Conservation (phyloP, 2,329 filamentous ascomycete genomes). For the Alternaria hordeiaustralica region DNA sequence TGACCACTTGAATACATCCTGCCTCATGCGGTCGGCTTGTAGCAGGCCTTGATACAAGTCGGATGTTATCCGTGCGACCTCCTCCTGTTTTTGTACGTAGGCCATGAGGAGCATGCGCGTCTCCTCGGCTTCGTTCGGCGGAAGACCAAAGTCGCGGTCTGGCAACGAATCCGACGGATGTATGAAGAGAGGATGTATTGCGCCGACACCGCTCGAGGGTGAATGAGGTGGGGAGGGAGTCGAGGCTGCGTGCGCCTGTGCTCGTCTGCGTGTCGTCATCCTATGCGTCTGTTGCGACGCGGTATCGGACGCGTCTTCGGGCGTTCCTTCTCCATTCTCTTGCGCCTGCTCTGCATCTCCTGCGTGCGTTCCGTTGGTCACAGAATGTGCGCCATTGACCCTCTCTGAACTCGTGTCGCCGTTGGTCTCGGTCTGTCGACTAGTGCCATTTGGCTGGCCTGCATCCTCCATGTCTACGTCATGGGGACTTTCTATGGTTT, state of each 20-base stretch:
- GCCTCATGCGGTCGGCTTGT: conserved; percentile 73
- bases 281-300: conserved; percentile 54
- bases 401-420: conserved; percentile 8
- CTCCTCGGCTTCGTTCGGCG: conserved; percentile 77
- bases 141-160: conserved; percentile 75
- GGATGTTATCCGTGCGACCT: conserved; percentile 74
- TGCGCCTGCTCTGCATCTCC: conserved; percentile 19
- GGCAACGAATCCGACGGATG: conserved; percentile 67
- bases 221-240: conserved; percentile 52
- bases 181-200: conserved; percentile 77
- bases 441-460: conserved; percentile 24
- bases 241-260: conserved; percentile 56
- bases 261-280: conserved; percentile 63
- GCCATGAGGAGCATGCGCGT: conserved; percentile 74
- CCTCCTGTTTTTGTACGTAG: conserved; percentile 86
- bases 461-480: conserved; percentile 41
- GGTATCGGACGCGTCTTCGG: conserved; percentile 52
- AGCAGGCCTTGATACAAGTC: conserved; percentile 74
- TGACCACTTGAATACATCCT: conserved; percentile 74
- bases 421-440: conserved; percentile 15
- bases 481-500: conserved; percentile 16
- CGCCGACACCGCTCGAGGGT: conserved; percentile 57
- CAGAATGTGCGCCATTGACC: conserved; percentile 25
- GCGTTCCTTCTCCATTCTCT: conserved; percentile 33
- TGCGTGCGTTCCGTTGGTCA: conserved; percentile 31